Conservation (phyloP, 169 alveolate species). For the Babesia ovata region DNA sequence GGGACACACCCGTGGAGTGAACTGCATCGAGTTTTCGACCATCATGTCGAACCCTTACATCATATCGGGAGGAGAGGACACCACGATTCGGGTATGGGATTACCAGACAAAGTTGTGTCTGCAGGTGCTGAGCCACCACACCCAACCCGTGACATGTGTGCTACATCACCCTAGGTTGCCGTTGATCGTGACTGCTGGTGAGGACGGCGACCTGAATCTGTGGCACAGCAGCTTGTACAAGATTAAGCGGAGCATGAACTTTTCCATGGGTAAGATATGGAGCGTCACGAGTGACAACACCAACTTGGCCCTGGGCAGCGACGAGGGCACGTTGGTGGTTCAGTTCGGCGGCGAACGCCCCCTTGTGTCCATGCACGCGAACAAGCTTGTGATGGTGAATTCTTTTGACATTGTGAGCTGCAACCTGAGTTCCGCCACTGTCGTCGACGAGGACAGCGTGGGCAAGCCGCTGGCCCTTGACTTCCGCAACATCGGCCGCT, state of each 20-base stretch:
- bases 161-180: constrained; percentile 93
- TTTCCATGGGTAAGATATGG: constrained; percentile 94
- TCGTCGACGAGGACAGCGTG: constrained; percentile 39
- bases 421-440: constrained; percentile 71
- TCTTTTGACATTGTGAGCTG: constrained; percentile 92
- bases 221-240: constrained; percentile 95
- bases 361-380: constrained; percentile 90
- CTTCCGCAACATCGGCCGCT: constrained; percentile 76
- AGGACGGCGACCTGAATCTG: constrained; percentile 93
- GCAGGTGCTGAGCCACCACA: constrained; percentile 94
- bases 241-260: constrained; percentile 91
- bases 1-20: constrained; percentile 98
- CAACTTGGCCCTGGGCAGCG: constrained; percentile 84
- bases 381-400: constrained; percentile 92
- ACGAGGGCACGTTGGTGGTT: constrained; percentile 91
- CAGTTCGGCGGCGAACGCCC: constrained; percentile 97
- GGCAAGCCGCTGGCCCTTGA: constrained; percentile 67
- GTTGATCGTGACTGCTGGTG: constrained; percentile 91
- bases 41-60: constrained; percentile 92
- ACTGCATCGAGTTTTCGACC: constrained; percentile 85
- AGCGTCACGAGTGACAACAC: constrained; percentile 81
- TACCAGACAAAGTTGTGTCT: constrained; percentile 96
- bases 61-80: constrained; percentile 96
- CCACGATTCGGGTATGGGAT: constrained; percentile 97
- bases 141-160: constrained; percentile 90